Evolutionary conservation across 495 filamentous ascomycete species (phyloP).

Genomic region (Trichoderma erinaceum): DNA sequence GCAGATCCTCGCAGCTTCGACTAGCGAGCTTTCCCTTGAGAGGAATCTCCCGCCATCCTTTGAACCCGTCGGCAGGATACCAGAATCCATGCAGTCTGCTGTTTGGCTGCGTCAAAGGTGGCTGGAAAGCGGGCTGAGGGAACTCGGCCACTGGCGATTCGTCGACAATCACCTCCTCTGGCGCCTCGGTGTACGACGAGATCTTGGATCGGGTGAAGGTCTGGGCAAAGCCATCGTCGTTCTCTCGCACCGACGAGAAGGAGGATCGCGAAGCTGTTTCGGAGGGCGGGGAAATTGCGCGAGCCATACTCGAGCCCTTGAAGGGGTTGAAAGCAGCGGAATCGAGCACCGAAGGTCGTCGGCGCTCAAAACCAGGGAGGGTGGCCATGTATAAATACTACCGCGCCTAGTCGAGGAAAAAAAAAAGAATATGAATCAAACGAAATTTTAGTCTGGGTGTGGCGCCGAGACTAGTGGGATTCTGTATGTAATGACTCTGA

Average conservation of each 20-base stretch:
- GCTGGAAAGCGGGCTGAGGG: constrained; percentile 43
- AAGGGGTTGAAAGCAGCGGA: background rate
- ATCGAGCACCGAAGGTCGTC: constrained; percentile 12
- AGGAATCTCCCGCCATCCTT: constrained; percentile 66
- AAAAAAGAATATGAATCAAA: background rate
- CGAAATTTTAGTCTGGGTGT: constrained; percentile 7
- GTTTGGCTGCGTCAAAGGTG: constrained; percentile 39
- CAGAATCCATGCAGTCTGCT: constrained; percentile 53
- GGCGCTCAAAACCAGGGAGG: background rate
- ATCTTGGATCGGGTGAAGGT: constrained; percentile 64
- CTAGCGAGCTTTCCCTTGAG: constrained; percentile 60
- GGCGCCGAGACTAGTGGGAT: constrained; percentile 8
- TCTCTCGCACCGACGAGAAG: constrained; percentile 54
- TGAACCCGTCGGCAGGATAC: constrained; percentile 64
- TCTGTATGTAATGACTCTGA: constrained; percentile 8
- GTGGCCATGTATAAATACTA: background rate
- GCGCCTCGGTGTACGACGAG: constrained; percentile 43
- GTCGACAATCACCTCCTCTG: constrained; percentile 39
- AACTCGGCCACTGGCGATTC: constrained; percentile 27
- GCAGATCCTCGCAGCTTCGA: constrained; percentile 67
- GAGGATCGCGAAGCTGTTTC: constrained; percentile 44
- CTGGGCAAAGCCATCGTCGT: constrained; percentile 53
- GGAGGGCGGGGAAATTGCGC: constrained; percentile 19
- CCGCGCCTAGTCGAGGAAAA: background rate
- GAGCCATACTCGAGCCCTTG: constrained; percentile 9